Conservation (phyloP, 2,329 filamentous ascomycete species). For the Aschersonia sp. region DNA sequence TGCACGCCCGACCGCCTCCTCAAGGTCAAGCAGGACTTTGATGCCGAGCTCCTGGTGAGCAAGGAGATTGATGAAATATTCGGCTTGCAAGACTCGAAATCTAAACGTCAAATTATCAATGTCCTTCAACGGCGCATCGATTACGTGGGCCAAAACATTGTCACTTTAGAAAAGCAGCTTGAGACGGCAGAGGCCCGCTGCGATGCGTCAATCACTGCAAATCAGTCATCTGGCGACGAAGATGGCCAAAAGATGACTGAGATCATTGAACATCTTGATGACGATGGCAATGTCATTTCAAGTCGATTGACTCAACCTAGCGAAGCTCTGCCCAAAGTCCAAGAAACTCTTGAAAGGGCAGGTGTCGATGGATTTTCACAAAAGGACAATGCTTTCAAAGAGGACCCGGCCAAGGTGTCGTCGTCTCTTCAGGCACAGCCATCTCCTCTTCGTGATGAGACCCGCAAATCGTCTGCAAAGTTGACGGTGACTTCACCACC, state of each 20-base stretch:
- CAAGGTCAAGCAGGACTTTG: conserved; percentile 41
- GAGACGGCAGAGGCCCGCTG: conserved; percentile 55
- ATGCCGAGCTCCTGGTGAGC: conserved; percentile 46
- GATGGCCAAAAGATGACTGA: conserved; percentile 70
- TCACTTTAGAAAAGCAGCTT: conserved; percentile 59
- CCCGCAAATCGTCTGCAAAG: not conserved
- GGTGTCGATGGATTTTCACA: conserved; percentile 37
- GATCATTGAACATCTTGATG: conserved; percentile 84
- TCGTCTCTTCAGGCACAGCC: not conserved
- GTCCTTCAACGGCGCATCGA: conserved; percentile 60
- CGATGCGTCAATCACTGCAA: conserved; percentile 43
- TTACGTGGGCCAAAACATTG: conserved; percentile 74
- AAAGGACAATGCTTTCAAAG: not conserved
- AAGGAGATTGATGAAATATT: conserved; percentile 38
- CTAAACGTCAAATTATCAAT: conserved; percentile 38
- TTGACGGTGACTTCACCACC: not conserved
- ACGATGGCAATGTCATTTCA: conserved; percentile 71
- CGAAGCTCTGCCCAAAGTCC: conserved; percentile 49
- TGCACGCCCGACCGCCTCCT: conserved; percentile 35
- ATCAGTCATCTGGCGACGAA: conserved; percentile 48
- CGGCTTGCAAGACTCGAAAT: conserved; percentile 12
- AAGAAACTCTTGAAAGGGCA: conserved; percentile 63
- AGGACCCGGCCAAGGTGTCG: not conserved
- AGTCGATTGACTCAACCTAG: conserved; percentile 53
- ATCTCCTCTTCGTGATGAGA: not conserved